phyloP scores from a whole-genome alignment of 305 asterid species.

The Fraxinus ornus region DNA sequence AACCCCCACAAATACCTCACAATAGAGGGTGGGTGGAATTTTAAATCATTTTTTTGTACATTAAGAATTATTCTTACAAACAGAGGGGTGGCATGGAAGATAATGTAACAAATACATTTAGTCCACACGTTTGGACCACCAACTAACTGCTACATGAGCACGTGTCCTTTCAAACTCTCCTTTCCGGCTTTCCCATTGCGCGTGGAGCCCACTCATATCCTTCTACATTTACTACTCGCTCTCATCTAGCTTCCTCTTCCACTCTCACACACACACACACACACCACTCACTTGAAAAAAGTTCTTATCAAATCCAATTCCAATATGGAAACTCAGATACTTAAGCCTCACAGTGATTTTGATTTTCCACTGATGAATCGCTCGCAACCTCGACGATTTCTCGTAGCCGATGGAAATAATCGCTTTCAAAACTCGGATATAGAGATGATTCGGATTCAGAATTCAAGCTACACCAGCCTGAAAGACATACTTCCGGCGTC shows the following conservation, averaged over 20 bases:
- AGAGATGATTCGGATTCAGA: constrained; percentile 48
- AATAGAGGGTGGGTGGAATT: too few relatives aligned
- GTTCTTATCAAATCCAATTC: neutral
- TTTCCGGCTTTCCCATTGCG: constrained; percentile 26
- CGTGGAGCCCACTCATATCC: constrained; percentile 42
- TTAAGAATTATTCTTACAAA: too few relatives aligned
- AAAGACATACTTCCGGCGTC: constrained; percentile 42
- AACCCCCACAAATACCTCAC: too few relatives aligned
- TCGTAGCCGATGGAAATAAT: neutral
- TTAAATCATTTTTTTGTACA: too few relatives aligned
- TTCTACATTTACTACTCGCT: constrained; percentile 30
- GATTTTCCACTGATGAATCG: constrained; percentile 19
- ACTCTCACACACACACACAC: neutral
- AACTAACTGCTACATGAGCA: constrained; percentile 10
- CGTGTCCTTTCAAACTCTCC: constrained; percentile 28
- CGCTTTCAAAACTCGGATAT: constrained; percentile 22
- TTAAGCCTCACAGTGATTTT: constrained; percentile 3
- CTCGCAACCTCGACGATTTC: neutral
- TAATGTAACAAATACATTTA: neutral
- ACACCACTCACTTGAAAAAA: neutral
- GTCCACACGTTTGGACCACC: constrained; percentile 23
- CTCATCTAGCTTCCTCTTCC: neutral
- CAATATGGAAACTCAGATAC: constrained; percentile 5
- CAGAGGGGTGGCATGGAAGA: neutral
- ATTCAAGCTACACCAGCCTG: constrained; percentile 44